Base-by-base conservation (phyloP, 208 protist species). In the Trypanosoma caninum region DNA sequence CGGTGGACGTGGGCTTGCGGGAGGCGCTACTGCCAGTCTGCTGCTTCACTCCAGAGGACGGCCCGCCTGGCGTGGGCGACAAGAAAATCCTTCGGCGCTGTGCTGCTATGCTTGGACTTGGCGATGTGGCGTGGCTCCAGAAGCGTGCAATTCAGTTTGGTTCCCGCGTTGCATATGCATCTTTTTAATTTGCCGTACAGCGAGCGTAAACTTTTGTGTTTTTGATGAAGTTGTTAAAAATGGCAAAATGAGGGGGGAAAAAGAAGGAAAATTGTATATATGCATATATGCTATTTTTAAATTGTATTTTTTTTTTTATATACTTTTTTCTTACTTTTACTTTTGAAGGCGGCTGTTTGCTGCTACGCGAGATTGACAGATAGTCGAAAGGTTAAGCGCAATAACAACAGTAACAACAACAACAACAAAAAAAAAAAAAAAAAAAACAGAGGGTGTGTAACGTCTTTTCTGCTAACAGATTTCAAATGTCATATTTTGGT, bases 131-230 rank as follows among this genome's bases (percentile, higher is more conserved):
- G 20, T 56, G 63, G 16, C 72, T 97, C 46, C 82, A 97, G 64
- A 99, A 99, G 77, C 87, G 97, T 11, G 97, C 97, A 3, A 98
- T 99, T 37, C 97, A 99, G 76, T 99, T 99, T 59, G 97, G 97
- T 52, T 95, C 97, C 5, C 82, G 97, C 20, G 87, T 98, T 40
- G 96, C 97, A 9, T 89, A 98, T 18, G 25, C 45, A 11, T 52
- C 30, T 20, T 18, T 58, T 54, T 63, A 46, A 54, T 22, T 48
- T 23, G 1, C 55, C n/a, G 40, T 13, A 23, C 20, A 18, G 22
- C 6, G 40, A n/a, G n/a, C n/a, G n/a, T n/a, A n/a, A n/a, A n/a
- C n/a, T n/a, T n/a, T n/a, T n/a, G n/a, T n/a, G n/a, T n/a, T n/a
- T n/a, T n/a, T n/a, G n/a, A n/a, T n/a, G n/a, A n/a, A n/a, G n/a